phyloP scores from a whole-genome alignment of 257 asterid species.

The Solanum arcanum region DNA sequence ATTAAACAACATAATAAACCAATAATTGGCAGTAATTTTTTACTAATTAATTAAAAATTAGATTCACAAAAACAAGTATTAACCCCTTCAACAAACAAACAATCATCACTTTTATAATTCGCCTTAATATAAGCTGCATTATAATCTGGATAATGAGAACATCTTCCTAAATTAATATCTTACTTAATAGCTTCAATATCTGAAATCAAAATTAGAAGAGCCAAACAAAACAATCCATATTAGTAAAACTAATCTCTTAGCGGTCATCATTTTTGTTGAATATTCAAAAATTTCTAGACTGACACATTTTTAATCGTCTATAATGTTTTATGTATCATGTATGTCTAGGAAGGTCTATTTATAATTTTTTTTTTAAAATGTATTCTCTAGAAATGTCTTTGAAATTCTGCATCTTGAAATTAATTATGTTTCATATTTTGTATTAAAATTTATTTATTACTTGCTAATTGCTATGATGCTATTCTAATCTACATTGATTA shows the following conservation, averaged over 20 bases:
- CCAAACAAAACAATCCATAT: not conserved
- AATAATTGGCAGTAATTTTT: not conserved
- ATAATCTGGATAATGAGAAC: not conserved
- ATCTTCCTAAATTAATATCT: not conserved
- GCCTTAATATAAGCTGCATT: not conserved
- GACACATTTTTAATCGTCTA: not conserved
- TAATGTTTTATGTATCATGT: not conserved
- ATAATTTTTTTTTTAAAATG: too few species aligned
- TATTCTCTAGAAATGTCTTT: not conserved
- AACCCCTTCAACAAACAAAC: not conserved
- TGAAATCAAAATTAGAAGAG: not conserved
- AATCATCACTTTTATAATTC: not conserved
- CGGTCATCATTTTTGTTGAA: not conserved
- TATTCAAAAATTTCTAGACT: not conserved
- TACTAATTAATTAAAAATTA: not conserved
- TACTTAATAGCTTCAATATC: not conserved
- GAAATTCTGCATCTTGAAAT: not conserved
- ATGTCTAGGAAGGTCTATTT: not conserved
- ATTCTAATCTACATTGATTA: not conserved
- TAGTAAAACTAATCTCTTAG: not conserved
- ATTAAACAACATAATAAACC: not conserved
- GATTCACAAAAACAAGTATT: not conserved
- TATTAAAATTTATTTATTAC: not conserved
- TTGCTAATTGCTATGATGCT: not conserved
- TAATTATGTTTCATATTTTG: not conserved